Percentiles rank a stretch among this genome's conserved stretches.
Evolutionary conservation across 2,329 filamentous ascomycete genomes (phyloP).

Genomic region (Fusarium liriodendri): DNA sequence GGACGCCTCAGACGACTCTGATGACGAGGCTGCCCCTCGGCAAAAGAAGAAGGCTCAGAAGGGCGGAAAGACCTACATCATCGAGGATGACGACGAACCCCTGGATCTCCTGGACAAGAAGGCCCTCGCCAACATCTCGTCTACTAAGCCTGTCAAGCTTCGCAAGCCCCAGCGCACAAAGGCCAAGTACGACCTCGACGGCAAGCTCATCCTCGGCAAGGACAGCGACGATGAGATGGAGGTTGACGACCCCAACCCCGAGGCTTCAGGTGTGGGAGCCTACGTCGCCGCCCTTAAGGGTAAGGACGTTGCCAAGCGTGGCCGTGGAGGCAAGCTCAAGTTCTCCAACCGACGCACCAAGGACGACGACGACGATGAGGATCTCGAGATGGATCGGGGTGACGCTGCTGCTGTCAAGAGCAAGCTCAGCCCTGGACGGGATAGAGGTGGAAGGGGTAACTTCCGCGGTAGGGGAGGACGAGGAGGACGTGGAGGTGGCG

Average conservation of each 20-base stretch:
- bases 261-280: constrained; percentile 70
- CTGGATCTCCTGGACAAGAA: constrained; percentile 91
- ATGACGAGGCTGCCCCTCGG: constrained; percentile 67
- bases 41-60: constrained; percentile 65
- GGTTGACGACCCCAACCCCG: constrained; percentile 70
- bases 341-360: constrained; percentile 72
- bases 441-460: constrained; percentile 50
- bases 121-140: constrained; percentile 92
- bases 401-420: constrained; percentile 65
- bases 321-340: constrained; percentile 76
- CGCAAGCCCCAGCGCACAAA: constrained; percentile 68
- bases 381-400: constrained; percentile 65
- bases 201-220: constrained; percentile 81
- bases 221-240: constrained; percentile 68
- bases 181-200: constrained; percentile 79
- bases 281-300: constrained; percentile 78
- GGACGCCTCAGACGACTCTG: constrained; percentile 62
- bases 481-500: constrained; percentile 47
- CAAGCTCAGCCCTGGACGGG: constrained; percentile 55
- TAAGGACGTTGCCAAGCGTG: constrained; percentile 72
- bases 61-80: constrained; percentile 82
- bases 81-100: constrained; percentile 94
- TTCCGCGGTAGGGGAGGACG: constrained; percentile 48
- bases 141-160: constrained; percentile 80
- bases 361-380: constrained; percentile 59